Conservation (phyloP, 352 stramenopile genomes). For the Hyaloperonospora brassicae region DNA sequence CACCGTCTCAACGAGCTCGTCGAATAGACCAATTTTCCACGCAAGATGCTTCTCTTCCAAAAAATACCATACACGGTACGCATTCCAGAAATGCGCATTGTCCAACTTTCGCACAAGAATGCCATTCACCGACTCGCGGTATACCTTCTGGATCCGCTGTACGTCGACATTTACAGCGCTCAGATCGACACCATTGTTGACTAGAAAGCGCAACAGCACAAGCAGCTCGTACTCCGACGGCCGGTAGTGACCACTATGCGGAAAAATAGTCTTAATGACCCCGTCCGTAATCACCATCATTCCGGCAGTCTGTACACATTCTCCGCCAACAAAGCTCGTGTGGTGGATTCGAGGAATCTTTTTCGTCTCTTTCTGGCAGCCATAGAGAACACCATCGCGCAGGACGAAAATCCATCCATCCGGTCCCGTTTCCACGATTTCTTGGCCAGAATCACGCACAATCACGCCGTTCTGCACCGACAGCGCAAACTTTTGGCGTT, state of each 20-base stretch:
- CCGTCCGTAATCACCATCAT: constrained; percentile 93
- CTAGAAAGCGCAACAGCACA: constrained; percentile 89
- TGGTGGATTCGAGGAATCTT: constrained; percentile 94
- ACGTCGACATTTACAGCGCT: constrained; percentile 89
- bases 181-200: constrained; percentile 87
- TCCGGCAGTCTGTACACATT: constrained; percentile 93
- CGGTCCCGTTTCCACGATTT: constrained; percentile 86
- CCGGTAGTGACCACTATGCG: constrained; percentile 96
- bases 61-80: constrained; percentile 63
- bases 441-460: constrained; percentile 47
- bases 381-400: constrained; percentile 91
- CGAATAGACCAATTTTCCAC: constrained; percentile 69
- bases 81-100: constrained; percentile 83
- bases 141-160: constrained; percentile 94
- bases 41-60: constrained; percentile 66
- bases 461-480: constrained; percentile 58
- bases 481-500: constrained; percentile 88
- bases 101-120: constrained; percentile 69
- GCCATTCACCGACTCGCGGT: constrained; percentile 71
- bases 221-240: constrained; percentile 93
- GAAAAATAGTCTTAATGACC: constrained; percentile 90
- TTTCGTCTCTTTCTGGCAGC: constrained; percentile 90
- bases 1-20: constrained; percentile 68
- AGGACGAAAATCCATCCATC: constrained; percentile 97
- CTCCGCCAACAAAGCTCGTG: constrained; percentile 94